Percentiles rank a stretch among this genome's conserved stretches.
Evolutionary conservation across 192 early-diverging fungal genomes (phyloP).

Genomic region (Geosiphon pyriformis): DNA sequence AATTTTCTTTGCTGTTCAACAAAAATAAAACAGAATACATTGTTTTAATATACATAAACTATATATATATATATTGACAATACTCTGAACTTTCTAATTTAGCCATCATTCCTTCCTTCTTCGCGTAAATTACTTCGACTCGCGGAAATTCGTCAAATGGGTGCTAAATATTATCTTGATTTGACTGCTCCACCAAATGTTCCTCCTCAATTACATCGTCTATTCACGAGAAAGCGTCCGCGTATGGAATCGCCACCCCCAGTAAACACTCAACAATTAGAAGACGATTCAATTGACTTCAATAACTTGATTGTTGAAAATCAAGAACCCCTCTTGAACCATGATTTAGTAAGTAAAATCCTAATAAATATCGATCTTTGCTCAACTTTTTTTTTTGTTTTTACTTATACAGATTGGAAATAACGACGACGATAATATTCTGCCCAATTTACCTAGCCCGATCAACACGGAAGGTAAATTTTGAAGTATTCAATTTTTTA

Average conservation of each 20-base stretch:
- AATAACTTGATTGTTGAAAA: neutral
- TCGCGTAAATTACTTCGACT: slow-evolving; percentile 40
- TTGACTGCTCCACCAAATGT: slow-evolving; percentile 24
- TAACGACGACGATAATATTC: neutral
- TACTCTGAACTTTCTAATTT: too few species aligned
- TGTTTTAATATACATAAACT: too few species aligned
- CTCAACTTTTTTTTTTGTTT: neutral
- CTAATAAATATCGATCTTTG: neutral
- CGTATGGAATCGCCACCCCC: slow-evolving; percentile 10
- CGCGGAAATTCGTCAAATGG: slow-evolving; percentile 30
- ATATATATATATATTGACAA: too few species aligned
- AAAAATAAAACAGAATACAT: too few species aligned
- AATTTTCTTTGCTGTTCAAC: neutral
- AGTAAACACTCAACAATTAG: neutral
- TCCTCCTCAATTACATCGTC: slow-evolving; percentile 31
- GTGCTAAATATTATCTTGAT: slow-evolving; percentile 36
- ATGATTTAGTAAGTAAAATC: neutral
- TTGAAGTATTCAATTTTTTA: too few species aligned
- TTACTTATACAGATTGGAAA: neutral
- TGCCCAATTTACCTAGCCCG: neutral
- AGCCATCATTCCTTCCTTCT: slow-evolving; percentile 39
- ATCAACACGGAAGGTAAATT: neutral
- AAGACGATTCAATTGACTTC: neutral
- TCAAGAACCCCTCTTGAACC: too few species aligned
- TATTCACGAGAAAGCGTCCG: slow-evolving; percentile 31